Evolutionary conservation across 345 rosid species (phyloP).

Genomic region (Rhodamnia rubescens): DNA sequence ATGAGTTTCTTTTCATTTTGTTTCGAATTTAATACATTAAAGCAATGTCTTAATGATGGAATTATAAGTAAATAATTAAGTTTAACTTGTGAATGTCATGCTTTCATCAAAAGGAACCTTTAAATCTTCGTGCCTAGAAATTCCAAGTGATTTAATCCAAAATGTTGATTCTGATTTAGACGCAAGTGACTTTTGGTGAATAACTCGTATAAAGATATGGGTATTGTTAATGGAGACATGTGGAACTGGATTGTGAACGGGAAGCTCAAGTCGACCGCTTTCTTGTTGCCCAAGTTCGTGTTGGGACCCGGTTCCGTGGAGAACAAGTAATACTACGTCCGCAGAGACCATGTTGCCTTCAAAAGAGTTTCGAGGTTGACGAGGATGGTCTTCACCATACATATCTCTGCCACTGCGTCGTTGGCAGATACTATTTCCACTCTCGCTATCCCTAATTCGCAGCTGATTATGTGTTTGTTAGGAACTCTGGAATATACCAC

Average conservation of each 20-base stretch:
- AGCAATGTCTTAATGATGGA: no score
- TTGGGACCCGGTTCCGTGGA: conserved; percentile 25
- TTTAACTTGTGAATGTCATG: no score
- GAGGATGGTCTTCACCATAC: conserved; percentile 71
- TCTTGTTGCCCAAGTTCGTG: conserved; percentile 58
- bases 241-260: not conserved
- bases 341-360: conserved; percentile 54
- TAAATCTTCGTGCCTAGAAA: no score
- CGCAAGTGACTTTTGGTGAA: no score
- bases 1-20: no score
- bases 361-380: conserved; percentile 55
- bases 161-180: no score
- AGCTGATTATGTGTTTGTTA: conserved; percentile 13
- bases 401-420: conserved; percentile 79
- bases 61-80: no score
- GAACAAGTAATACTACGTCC: no score
- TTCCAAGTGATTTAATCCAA: no score
- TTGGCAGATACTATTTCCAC: conserved; percentile 27
- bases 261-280: conserved; percentile 13
- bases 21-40: no score
- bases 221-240: not conserved
- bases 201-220: not conserved
- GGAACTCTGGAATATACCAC: conserved; percentile 62
- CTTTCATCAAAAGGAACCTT: no score
- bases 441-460: not conserved